Evolutionary conservation across 306 rosid species (phyloP), one percentile per base, ranked within the genome.

Genomic region (Lathyrus tuberosus): DNA sequence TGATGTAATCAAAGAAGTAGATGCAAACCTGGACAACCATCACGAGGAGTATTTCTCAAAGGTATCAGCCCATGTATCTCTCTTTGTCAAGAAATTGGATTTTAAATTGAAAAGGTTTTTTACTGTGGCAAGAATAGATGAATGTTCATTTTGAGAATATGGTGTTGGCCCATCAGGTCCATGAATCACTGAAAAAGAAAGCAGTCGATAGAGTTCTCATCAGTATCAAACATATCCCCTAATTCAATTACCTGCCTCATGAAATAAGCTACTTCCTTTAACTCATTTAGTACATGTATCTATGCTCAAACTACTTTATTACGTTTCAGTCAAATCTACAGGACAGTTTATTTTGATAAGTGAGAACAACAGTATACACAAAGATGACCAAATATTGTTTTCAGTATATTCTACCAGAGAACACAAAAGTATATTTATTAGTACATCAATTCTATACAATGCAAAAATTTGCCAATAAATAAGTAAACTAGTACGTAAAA

Each of bases 41-140:
- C 65, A 2, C 97, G 91, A 48, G 96, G 96, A 72, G 87, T 85
- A 86, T 14, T 81, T 83, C 78, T 93, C 98, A 4, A 93, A 93
- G 66, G 97, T 82, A 52, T 96, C 97, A 3, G 98, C 96, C 98
- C 98, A 93, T 9, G 98, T 96, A 81, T 90, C 98, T 83, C 98
- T 88, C 81, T 90, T 90, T 4, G 98, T 93, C 71, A 93, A 80
- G 87, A 93, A 93, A 83, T 93, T 93, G 26, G 97, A 90, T 58
- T 84, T 86, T n/a, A 93, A 83, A 46, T 17, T 46, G 20, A 3
- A 93, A 15, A 93, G 89, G 84, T 81, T 93, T 82, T 93, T 93
- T 9, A 93, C 96, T 9, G 97, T 93, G 11, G 98, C 98, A 0
- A 97, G 89, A 37, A 90, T 53, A 14, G 98, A 93, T 3, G 98